Conservation (phyloP, 805 yeast species). For the Scheffersomyces stipitis region DNA sequence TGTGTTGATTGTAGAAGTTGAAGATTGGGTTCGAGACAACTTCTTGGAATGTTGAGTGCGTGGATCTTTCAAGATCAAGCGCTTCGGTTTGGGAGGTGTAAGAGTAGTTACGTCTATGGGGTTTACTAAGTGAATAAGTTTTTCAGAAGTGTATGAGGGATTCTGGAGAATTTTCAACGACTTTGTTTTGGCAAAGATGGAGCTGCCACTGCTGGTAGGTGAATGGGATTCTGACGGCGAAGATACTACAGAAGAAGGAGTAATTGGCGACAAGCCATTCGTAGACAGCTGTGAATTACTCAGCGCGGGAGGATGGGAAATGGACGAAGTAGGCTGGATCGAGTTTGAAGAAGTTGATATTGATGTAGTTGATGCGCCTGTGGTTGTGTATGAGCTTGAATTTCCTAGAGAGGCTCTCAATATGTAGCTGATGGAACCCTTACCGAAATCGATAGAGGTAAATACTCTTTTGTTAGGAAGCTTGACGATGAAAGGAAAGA, state of each 20-base stretch:
- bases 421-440: constrained; percentile 74
- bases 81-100: constrained; percentile 66
- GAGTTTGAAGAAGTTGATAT: not conserved
- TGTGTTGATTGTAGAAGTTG: constrained; percentile 30
- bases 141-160: constrained; percentile 50
- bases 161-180: constrained; percentile 23
- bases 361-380: no score
- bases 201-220: constrained; percentile 14
- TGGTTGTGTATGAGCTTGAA: constrained; percentile 5
- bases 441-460: constrained; percentile 78
- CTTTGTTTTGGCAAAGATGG: constrained; percentile 20
- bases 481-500: constrained; percentile 81
- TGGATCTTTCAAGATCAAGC: constrained; percentile 61
- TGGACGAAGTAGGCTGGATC: no score
- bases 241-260: not conserved
- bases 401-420: constrained; percentile 51
- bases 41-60: constrained; percentile 16
- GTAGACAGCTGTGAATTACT: not conserved
- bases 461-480: constrained; percentile 72
- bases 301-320: not conserved
- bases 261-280: not conserved
- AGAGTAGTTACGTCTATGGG: constrained; percentile 73
- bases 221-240: constrained; percentile 2
- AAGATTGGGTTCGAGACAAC: constrained; percentile 35
- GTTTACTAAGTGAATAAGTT: constrained; percentile 56